A percentile compares a stretch with the other conserved stretches of the same genome.
These are phyloP conservation scores for Cladosporium sp. DNA, from an alignment of 2,329 filamentous ascomycete species.

Conservation along the genomic window DNA sequence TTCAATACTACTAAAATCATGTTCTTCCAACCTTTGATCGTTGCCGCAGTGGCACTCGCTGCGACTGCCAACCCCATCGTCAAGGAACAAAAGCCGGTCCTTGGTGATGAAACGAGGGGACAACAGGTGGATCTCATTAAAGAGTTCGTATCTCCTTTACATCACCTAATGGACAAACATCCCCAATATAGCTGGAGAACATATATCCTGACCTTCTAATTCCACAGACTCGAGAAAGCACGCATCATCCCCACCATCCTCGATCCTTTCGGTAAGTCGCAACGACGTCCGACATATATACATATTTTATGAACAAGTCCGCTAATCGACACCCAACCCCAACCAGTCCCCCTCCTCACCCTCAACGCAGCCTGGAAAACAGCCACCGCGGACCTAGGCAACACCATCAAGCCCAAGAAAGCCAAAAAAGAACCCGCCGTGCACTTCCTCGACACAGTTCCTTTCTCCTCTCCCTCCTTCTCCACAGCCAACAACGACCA, in stretches of 20 bases:
- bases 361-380: slow-evolving; percentile 51
- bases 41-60: slow-evolving; percentile 2
- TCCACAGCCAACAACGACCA: not conserved
- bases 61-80: not conserved
- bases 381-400: slow-evolving; percentile 53
- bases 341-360: slow-evolving; percentile 51
- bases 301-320: no score
- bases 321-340: not conserved
- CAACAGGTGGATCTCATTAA: slow-evolving; percentile 24
- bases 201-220: not conserved
- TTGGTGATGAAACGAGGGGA: not conserved
- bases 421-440: slow-evolving; percentile 46
- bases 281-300: not conserved
- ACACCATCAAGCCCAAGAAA: slow-evolving; percentile 50
- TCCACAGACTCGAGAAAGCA: slow-evolving; percentile 27
- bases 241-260: slow-evolving; percentile 49
- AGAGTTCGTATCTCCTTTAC: slow-evolving; percentile 14
- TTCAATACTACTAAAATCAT: not conserved
- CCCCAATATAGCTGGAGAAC: no score
- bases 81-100: slow-evolving; percentile 1
- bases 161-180: not conserved
- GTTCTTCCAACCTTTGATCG: not conserved
- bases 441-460: slow-evolving; percentile 24
- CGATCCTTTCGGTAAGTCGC: slow-evolving; percentile 51
- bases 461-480: slow-evolving; percentile 11